phyloP scores from a whole-genome alignment of 192 early-diverging fungal genomes.

The Phycomyces nitens region DNA sequence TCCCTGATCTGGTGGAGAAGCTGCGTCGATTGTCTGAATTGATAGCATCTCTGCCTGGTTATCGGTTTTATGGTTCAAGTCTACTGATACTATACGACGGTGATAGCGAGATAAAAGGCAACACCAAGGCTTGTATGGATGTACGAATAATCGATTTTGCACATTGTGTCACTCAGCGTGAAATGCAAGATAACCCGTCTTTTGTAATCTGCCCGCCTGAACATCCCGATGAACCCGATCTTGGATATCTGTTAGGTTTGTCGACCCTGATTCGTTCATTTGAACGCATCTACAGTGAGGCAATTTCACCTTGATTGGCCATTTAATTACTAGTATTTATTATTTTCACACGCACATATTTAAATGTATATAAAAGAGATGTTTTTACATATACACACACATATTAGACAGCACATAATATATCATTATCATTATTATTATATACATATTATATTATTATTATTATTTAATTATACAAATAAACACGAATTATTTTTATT shows the following conservation, averaged over 20 bases:
- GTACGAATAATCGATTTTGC: conserved; percentile 95
- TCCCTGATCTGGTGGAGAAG: conserved; percentile 74
- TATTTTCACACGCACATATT: no score
- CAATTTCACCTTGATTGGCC: neutral
- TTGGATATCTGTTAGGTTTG: conserved; percentile 76
- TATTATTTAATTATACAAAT: neutral
- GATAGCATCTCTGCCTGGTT: conserved; percentile 70
- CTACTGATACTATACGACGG: conserved; percentile 94
- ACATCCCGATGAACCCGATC: conserved; percentile 60
- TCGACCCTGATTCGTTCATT: conserved; percentile 66
- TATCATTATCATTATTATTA: neutral
- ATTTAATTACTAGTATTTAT: no score
- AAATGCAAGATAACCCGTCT: conserved; percentile 17
- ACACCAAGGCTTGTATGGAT: conserved; percentile 48
- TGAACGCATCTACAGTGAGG: conserved; percentile 48
- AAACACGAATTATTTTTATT: neutral
- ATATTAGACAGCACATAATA: neutral
- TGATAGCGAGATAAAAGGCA: conserved; percentile 11
- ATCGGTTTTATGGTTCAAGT: conserved; percentile 88
- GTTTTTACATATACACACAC: neutral
- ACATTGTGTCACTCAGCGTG: conserved; percentile 67
- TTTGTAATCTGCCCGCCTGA: conserved; percentile 42
- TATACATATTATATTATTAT: neutral
- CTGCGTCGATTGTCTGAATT: conserved; percentile 67
- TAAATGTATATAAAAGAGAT: neutral